Base-by-base conservation (phyloP, 768 basidiomycete species). In the Cystobasidium ongulense region DNA sequence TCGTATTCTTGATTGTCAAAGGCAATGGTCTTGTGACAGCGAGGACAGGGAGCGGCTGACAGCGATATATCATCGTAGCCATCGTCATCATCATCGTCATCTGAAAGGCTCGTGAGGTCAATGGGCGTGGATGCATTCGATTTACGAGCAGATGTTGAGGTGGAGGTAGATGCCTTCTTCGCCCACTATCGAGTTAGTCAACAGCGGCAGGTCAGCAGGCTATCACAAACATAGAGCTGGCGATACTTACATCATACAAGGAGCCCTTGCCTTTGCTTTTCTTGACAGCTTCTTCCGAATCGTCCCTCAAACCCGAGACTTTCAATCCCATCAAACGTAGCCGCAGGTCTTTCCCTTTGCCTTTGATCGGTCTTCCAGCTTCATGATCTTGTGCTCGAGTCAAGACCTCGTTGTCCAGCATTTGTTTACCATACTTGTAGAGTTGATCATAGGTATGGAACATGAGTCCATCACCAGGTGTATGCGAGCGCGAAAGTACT, bases 311-410 rank as follows among this genome's bases (percentile, higher is more conserved):
- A 75, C 91, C 94, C 1, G 91, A 93, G 11, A 95, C 85, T 54
- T 94, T 84, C 31, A 99, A 82, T 4, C 95, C 95, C 76, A 99
- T 89, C 25, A 99, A 83, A 36, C 95, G 86, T 27, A 98, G 82
- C 35, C 85, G 87, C 33, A 94, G 80, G 1, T 73, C 75, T 57
- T 35, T 59, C 15, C 75, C 75, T 1, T 67, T 74, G 1, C 74
- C 74, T 31, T 75, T 76, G 63, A 77, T 75, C 23, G 35, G 39
- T 18, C 74, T 74, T 27, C 74, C 68, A 23, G 46, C 74, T n/a
- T 75, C 68, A 50, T 46, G 72, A n/a, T 50, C 46, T 41, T 33
- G 46, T 7, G 29, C 31, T 29, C 74, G 72, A 8, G 17, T 41
- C 23, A 31, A 23, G 18, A 72, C 31, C 46, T 94, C 92, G 7